Percentiles rank a stretch among this genome's conserved stretches.
phyloP scores from a whole-genome alignment of 1,284 basidiomycete species.

The Cryptococcus wingfieldii region DNA sequence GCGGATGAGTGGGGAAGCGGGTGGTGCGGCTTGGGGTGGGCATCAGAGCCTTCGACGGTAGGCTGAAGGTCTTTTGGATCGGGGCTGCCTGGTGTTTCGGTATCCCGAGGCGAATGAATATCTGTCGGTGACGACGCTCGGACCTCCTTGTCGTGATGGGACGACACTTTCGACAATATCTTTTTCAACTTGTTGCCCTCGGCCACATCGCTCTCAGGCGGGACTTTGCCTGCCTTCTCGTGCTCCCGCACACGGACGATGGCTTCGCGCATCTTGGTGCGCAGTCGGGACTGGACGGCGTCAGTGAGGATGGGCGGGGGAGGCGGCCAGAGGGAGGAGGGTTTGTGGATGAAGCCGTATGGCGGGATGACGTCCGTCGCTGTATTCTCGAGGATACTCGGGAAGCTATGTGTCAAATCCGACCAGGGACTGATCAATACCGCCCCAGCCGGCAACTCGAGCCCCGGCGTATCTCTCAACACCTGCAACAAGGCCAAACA shows the following conservation, averaged over 20 bases:
- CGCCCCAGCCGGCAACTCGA: constrained; percentile 80
- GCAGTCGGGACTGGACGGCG: constrained; percentile 61
- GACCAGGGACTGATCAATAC: constrained; percentile 74
- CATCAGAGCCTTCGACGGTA: neutral
- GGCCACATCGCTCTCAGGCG: neutral
- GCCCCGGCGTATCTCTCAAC: constrained; percentile 71
- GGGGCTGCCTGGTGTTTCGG: too few species aligned
- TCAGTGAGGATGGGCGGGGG: constrained; percentile 68
- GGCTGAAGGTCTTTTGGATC: neutral
- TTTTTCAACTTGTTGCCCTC: neutral
- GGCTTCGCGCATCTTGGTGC: constrained; percentile 60
- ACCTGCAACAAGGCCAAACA: constrained; percentile 80
- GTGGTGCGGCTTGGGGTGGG: constrained; percentile 27
- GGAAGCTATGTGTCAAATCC: constrained; percentile 92
- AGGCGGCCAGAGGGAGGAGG: constrained; percentile 86
- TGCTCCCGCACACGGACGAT: constrained; percentile 47
- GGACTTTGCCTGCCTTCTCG: neutral
- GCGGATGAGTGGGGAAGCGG: constrained; percentile 24
- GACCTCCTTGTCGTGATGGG: neutral
- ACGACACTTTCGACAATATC: neutral
- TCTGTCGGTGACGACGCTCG: too few species aligned
- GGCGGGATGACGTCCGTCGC: constrained; percentile 71
- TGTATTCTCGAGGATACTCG: constrained; percentile 75
- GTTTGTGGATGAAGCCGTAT: constrained; percentile 58
- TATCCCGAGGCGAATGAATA: too few species aligned